Evolutionary conservation across 495 filamentous ascomycete species (phyloP), one percentile per base, ranked within the genome.

Genomic region (Corynascus novoguineensis): DNA sequence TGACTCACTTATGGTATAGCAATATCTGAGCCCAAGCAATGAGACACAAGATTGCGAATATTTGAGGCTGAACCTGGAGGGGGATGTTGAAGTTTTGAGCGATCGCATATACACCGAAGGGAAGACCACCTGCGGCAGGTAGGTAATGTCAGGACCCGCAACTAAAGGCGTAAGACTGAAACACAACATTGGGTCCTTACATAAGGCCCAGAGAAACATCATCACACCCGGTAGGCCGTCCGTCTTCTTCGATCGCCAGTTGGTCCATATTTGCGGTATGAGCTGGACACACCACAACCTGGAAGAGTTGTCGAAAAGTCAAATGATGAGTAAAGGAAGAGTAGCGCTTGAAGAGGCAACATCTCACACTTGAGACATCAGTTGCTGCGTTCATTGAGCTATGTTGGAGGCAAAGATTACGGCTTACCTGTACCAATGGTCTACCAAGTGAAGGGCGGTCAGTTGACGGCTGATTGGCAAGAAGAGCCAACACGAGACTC

Each of bases 161-260:
- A n/a, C n/a, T n/a, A n/a, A 21, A 4, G n/a, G 44, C 59, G 29
- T 10, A 10, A 1, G 35, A 44, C 14, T 21, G 22, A 8, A 1
- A 14, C n/a, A n/a, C n/a, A n/a, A n/a, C n/a, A 34, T 5, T 11
- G 1, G 19, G 11, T 2, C 63, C 79, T 52, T 67, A 87, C 85
- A 86, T 29, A 78, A 65, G 22, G 83, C 84, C 86, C 87, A 90
- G 2, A 90, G 66, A 53, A 89, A 82, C 80, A 89, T 84, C 87
- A 91, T 91, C 15, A 73, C 58, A 0, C 77, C 81, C 5, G 87
- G 87, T 1, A 91, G 73, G 0, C 87, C 87, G 38, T 89, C 84
- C 1, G 87, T 90, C 48, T 79, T 79, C 62, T 91, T 90, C 11
- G 71, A 75, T 10, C 75, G 73, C 77, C 81, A 88, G 66, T 88